A percentile compares a stretch with the other conserved stretches of the same genome.
phyloP scores from a whole-genome alignment of 306 rosid genomes.

The Geum urbanum region DNA sequence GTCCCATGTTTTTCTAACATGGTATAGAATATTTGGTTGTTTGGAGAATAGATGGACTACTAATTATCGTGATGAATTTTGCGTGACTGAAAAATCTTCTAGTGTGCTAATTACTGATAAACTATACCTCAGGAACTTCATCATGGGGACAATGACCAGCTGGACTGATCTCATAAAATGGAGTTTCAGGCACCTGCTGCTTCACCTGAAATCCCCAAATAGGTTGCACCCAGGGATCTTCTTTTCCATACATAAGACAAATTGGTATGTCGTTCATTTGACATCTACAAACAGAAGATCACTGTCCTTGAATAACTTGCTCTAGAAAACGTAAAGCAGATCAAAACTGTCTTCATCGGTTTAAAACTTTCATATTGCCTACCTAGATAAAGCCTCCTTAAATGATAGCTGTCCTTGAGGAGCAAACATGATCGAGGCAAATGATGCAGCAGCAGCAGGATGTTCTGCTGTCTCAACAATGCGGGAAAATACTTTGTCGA shows the following conservation, averaged over 20 bases:
- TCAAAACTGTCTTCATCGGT: not conserved
- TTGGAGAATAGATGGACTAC: not conserved
- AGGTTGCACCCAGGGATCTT: constrained; percentile 97
- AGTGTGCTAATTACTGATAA: constrained; percentile 5
- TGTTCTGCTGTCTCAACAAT: constrained; percentile 79
- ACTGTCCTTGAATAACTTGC: constrained; percentile 8
- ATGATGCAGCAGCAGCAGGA: constrained; percentile 95
- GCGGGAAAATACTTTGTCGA: constrained; percentile 64
- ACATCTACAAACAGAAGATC: constrained; percentile 45
- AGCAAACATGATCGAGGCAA: constrained; percentile 95
- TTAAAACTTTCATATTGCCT: constrained; percentile 5
- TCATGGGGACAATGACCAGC: constrained; percentile 99
- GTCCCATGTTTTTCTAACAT: not conserved
- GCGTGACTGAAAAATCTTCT: not conserved
- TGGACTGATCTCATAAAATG: constrained; percentile 86
- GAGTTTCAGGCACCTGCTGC: constrained; percentile 70
- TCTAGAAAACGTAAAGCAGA: constrained; percentile 3
- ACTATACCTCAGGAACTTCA: constrained; percentile 94
- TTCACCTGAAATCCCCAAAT: constrained; percentile 81
- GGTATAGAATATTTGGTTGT: not conserved
- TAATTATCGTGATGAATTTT: not conserved
- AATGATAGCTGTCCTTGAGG: constrained; percentile 82
- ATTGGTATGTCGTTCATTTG: constrained; percentile 51
- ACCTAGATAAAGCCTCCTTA: constrained; percentile 67
- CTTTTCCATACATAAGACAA: constrained; percentile 89